Percentiles rank a stretch among this genome's conserved stretches.
Evolutionary conservation across 2,329 filamentous ascomycete genomes (phyloP).

Genomic region (Aspergillus tanneri): DNA sequence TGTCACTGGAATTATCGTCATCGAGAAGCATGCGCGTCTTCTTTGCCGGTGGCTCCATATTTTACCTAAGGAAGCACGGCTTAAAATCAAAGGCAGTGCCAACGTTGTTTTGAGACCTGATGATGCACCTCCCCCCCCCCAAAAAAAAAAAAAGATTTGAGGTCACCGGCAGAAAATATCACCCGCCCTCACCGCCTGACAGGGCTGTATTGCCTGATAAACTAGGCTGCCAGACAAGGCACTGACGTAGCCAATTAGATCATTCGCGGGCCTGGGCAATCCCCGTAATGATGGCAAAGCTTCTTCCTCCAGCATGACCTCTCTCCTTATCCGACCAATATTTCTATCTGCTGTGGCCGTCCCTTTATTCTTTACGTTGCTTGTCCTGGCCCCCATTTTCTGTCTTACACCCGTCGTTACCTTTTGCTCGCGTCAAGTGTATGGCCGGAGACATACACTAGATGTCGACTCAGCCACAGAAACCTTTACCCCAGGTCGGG

Average conservation of each 20-base stretch:
- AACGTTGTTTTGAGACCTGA: too few species aligned
- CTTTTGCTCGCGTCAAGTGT: constrained; percentile 27
- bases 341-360: constrained; percentile 15
- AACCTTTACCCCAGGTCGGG: constrained; percentile 42
- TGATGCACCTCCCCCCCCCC: too few species aligned
- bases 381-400: constrained; percentile 6
- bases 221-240: constrained; percentile 17
- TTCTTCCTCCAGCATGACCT: constrained; percentile 14
- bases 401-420: constrained; percentile 6
- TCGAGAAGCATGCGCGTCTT: constrained; percentile 43
- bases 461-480: constrained; percentile 43
- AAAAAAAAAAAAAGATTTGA: constrained; percentile 18
- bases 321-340: constrained; percentile 19
- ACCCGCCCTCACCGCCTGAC: constrained; percentile 26
- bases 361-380: constrained; percentile 4
- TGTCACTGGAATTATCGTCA: constrained; percentile 42
- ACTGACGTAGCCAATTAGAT: constrained; percentile 41
- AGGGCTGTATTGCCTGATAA: constrained; percentile 18
- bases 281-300: constrained; percentile 18
- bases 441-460: constrained; percentile 39
- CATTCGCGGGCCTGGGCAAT: constrained; percentile 20
- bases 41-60: constrained; percentile 45
- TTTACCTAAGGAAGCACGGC: constrained; percentile 5
- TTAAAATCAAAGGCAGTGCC: neutral
- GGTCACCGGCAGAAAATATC: constrained; percentile 32